Evolutionary conservation across 2,329 filamentous ascomycete species (phyloP).

Genomic region (Cephalotrichum gorgonifer): DNA sequence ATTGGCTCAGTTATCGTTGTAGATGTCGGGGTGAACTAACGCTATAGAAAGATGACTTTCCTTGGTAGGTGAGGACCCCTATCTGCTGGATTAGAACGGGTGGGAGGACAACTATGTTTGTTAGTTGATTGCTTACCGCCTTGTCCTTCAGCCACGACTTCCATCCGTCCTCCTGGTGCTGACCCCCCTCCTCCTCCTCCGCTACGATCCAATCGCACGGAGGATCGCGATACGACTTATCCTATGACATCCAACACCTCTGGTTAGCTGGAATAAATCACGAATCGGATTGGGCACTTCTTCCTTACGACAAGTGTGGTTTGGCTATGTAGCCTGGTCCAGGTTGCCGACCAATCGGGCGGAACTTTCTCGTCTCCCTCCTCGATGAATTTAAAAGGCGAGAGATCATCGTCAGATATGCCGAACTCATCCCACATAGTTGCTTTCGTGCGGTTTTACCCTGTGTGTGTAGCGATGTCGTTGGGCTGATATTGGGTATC

Average conservation of each 20-base stretch:
- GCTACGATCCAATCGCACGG: not conserved
- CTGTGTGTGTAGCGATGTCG: not conserved
- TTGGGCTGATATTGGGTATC: constrained; percentile 8
- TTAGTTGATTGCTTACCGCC: not conserved
- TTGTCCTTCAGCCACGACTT: not conserved
- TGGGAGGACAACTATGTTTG: not conserved
- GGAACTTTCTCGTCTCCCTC: not conserved
- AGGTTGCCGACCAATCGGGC: not conserved
- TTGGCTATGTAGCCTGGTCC: not conserved
- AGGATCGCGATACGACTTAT: not conserved
- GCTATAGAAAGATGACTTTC: not conserved
- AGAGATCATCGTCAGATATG: not conserved
- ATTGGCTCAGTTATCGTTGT: not conserved
- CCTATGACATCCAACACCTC: not conserved
- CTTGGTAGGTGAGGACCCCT: not conserved
- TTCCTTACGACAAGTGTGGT: not conserved
- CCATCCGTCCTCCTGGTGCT: not conserved
- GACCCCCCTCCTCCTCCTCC: not conserved
- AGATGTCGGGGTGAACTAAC: not conserved
- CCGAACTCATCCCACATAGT: not conserved
- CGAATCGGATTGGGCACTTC: too few species aligned
- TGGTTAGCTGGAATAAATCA: not conserved
- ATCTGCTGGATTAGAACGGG: not conserved
- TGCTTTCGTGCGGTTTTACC: not conserved
- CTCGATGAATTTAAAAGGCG: not conserved